Conservation (phyloP, 768 basidiomycete genomes). For the Termitomyces sp. region DNA sequence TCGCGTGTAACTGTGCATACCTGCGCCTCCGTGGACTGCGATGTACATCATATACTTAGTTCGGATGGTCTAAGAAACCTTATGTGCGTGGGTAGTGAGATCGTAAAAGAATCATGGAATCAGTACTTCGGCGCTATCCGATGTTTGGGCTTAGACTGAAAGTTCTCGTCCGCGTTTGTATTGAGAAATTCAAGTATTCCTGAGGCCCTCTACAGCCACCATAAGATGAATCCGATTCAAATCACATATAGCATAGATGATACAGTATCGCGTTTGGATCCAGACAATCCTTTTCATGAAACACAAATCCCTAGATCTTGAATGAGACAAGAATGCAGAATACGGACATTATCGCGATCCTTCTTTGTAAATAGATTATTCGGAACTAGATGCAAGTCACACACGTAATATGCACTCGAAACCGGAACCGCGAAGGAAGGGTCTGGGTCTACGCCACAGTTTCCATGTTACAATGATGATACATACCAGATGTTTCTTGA, state of each 20-base stretch:
- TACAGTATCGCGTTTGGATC: background rate
- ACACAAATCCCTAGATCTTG: background rate
- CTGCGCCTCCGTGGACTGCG: conserved; percentile 77
- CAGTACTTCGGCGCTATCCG: background rate
- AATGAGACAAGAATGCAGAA: background rate
- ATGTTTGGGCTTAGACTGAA: background rate
- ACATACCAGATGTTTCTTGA: background rate
- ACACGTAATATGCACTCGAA: no score
- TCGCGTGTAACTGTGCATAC: conserved; percentile 42
- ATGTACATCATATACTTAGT: conserved; percentile 28
- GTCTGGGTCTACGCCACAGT: background rate
- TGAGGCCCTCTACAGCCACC: no score
- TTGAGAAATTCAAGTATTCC: background rate
- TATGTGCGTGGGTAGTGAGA: conserved; percentile 3
- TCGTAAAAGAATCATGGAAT: background rate
- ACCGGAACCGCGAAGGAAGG: no score
- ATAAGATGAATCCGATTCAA: background rate
- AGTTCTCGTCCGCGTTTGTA: background rate
- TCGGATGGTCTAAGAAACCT: background rate
- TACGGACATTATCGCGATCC: no score
- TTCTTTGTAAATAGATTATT: no score
- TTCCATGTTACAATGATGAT: background rate
- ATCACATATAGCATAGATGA: background rate
- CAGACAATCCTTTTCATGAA: background rate
- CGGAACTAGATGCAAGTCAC: no score